phyloP scores from a whole-genome alignment of 2,329 filamentous ascomycete genomes.

The Neonectria coccinea region DNA sequence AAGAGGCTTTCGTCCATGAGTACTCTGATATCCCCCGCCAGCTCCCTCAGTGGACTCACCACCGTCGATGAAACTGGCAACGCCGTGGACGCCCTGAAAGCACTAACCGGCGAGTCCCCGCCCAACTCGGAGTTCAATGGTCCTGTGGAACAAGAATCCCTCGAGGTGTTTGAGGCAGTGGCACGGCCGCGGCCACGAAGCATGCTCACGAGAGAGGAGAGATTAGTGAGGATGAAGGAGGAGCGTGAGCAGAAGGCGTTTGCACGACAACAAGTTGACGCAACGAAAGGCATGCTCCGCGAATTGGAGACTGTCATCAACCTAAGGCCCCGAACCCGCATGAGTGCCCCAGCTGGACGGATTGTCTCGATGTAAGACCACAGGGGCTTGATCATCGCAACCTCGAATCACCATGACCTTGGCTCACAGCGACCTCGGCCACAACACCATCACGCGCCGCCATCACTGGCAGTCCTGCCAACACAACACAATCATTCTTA shows the following conservation, averaged over 20 bases:
- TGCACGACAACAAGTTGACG: slow-evolving; percentile 79
- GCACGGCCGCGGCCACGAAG: slow-evolving; percentile 77
- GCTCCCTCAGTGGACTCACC: slow-evolving; percentile 75
- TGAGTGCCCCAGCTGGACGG: slow-evolving; percentile 53
- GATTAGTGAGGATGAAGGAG: slow-evolving; percentile 87
- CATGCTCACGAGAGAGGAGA: slow-evolving; percentile 84
- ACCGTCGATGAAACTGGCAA: slow-evolving; percentile 65
- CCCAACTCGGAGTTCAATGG: slow-evolving; percentile 64
- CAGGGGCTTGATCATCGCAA: neutral
- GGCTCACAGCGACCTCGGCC: neutral
- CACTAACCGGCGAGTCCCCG: slow-evolving; percentile 78
- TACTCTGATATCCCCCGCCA: slow-evolving; percentile 67
- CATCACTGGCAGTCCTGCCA: slow-evolving; percentile 16
- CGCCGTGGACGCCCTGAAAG: slow-evolving; percentile 75
- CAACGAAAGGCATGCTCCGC: slow-evolving; percentile 88
- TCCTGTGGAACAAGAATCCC: slow-evolving; percentile 72
- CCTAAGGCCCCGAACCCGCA: slow-evolving; percentile 57
- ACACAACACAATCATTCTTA: slow-evolving; percentile 19
- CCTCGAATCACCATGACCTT: slow-evolving; percentile 7
- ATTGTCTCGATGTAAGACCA: slow-evolving; percentile 58
- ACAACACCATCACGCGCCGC: neutral
- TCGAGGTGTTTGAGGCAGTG: slow-evolving; percentile 92
- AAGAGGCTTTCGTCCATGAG: slow-evolving; percentile 74
- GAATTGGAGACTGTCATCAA: slow-evolving; percentile 92
- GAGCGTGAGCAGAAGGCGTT: slow-evolving; percentile 81